Evolutionary conservation across 1,139 yeast species (phyloP), one percentile per base, ranked within the genome.

Genomic region (Blastobotrys arbuscula): DNA sequence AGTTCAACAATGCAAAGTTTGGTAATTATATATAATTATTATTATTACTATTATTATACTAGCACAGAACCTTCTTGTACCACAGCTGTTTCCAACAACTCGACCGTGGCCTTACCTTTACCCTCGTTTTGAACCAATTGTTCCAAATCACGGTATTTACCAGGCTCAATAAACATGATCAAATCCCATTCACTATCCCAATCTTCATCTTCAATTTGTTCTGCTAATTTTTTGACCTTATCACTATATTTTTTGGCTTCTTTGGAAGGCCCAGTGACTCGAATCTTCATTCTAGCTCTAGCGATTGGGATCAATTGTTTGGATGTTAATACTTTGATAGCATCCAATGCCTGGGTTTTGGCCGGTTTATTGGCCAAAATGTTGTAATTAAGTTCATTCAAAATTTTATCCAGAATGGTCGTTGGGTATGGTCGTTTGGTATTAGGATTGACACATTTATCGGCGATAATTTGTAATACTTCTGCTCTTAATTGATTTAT

Each of bases 381-480:
- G 64, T 88, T 90, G 65, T 84, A 88, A 55, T 89, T 90, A 47
- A 89, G 67, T 61, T 87, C 95, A 45, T 75, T 75, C 51, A 92
- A 72, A 0, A 92, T 89, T 67, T 92, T 94, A 55, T 87, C 95
- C 50, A 92, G 85, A 83, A 94, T 90, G 0, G 95, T 78, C 12
- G 96, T 92, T 0, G 98, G 96, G 60, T 92, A 92, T 59, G 97
- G 81, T 62, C 92, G 87, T 64, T 85, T 86, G 2, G 92, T 82
- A 49, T 76, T 78, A 4, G 98, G 97, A 60, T 94, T 90, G 48
- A 94, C 84, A 62, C 97, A 90, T 64, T 88, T 90, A 13, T 95
- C 83, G 24, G 95, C 85, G 41, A 94, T 82, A 42, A 88, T 81
- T 49, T 81, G 88, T 38, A 92, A 71, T 53, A 89, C 84, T 62